phyloP scores from a whole-genome alignment of 1,284 basidiomycete species.

The Ceratobasidium sp. region DNA sequence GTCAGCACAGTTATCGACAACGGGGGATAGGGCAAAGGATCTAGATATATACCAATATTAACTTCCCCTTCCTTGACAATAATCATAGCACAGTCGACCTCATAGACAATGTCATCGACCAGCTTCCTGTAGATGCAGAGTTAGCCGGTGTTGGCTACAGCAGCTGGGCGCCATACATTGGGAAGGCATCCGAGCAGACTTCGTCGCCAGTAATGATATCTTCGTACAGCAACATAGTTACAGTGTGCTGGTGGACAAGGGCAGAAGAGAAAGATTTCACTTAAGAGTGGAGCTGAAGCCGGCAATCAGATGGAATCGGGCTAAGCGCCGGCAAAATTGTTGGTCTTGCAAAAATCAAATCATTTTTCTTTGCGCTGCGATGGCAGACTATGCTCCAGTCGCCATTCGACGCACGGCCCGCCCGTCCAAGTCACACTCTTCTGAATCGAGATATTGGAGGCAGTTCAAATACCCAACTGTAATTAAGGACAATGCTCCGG shows the following conservation, averaged over 20 bases:
- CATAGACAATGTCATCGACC: constrained; percentile 87
- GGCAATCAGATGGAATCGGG: constrained; percentile 26
- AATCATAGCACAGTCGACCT: constrained; percentile 87
- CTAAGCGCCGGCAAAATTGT: constrained; percentile 17
- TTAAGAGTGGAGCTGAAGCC: constrained; percentile 12
- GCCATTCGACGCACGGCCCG: constrained; percentile 69
- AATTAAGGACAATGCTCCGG: constrained; percentile 93
- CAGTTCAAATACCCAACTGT: constrained; percentile 87
- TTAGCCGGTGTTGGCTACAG: constrained; percentile 43
- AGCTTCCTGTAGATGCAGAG: constrained; percentile 68
- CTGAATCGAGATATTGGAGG: constrained; percentile 83
- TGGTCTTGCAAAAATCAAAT: constrained; percentile 52
- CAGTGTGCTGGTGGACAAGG: constrained; percentile 38
- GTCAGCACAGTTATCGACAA: constrained; percentile 36
- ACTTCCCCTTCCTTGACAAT: constrained; percentile 82
- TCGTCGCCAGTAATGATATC: constrained; percentile 87
- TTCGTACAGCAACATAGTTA: constrained; percentile 78
- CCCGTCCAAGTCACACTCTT: constrained; percentile 66
- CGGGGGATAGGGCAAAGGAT: constrained; percentile 10
- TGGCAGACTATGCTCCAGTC: constrained; percentile 81
- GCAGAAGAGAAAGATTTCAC: constrained; percentile 33
- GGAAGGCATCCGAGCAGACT: constrained; percentile 96
- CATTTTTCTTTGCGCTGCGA: constrained; percentile 23
- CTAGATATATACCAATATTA: constrained; percentile 79
- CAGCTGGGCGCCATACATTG: constrained; percentile 64